Percentiles rank a stretch among this genome's conserved stretches.
Conservation (phyloP, 331 rosid genomes). For the Prunus yedoensis region DNA sequence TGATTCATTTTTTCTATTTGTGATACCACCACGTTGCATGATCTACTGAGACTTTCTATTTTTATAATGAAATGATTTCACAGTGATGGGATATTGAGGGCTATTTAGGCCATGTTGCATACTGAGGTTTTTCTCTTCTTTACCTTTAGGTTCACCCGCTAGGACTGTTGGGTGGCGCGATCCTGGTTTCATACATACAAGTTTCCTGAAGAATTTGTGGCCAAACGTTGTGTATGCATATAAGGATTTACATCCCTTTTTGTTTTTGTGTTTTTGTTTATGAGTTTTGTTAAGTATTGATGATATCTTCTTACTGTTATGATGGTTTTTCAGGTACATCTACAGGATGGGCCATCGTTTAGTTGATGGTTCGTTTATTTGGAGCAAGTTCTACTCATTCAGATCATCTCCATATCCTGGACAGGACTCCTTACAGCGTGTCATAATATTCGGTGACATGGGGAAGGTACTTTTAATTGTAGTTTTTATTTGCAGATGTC, state of each 20-base stretch:
- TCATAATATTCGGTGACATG: conserved; percentile 86
- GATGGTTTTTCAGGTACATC: conserved; percentile 47
- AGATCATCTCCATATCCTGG: conserved; percentile 81
- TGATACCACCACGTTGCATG: neutral
- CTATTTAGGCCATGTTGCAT: neutral
- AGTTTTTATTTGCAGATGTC: neutral
- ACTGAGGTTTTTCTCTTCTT: conserved; percentile 11
- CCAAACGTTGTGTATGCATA: conserved; percentile 60
- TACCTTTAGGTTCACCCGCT: conserved; percentile 77
- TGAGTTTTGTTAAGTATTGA: neutral
- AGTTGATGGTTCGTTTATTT: conserved; percentile 35
- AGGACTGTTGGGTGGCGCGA: conserved; percentile 91
- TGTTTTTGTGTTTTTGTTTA: neutral
- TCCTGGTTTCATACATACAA: conserved; percentile 84
- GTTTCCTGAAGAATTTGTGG: conserved; percentile 71
- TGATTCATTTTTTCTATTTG: conserved; percentile 15
- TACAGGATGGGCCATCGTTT: conserved; percentile 54
- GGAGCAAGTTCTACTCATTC: conserved; percentile 62
- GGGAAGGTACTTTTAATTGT: conserved; percentile 79
- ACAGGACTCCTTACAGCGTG: conserved; percentile 74
- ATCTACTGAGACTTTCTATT: neutral
- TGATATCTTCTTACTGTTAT: conserved; percentile 11
- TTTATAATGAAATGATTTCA: neutral
- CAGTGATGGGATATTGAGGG: neutral
- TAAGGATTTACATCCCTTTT: neutral